Evolutionary conservation across 176 grass and related monocot species (phyloP), one percentile per base, ranked within the genome.

Genomic region (Aegilops longissima): DNA sequence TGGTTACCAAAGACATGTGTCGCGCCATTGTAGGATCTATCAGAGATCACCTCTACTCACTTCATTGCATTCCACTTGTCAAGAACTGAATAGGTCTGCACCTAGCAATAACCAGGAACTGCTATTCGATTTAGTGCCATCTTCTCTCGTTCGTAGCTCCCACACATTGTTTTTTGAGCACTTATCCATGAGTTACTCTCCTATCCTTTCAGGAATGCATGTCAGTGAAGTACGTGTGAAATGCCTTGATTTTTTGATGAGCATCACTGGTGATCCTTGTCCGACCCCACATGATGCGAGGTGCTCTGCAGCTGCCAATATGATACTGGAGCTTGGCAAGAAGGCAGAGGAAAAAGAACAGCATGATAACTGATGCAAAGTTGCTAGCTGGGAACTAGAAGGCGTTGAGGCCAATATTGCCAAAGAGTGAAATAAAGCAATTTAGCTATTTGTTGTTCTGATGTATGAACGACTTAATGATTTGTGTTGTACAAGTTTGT

Each of bases 161-260:
- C 47, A 14, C 13, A 54, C 51, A 54, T 54, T 54, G 16, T 49
- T 49, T 52, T 54, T 17, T 17, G 30, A 77, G 27, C 14, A 82
- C 33, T 56, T 34, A 34, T 82, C 85, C 39, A 54, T 71, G 77
- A 21, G 35, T 49, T 52, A 2, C 82, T 13, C 23, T 82, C 27
- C 13, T 69, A 36, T 84, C 27, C 81, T 82, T 39, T 12, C 77
- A 93, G 91, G 78, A 73, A 85, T 66, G 44, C 87, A 81, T 66
- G 42, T 40, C 71, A 77, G 44, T 4, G 85, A 7, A 87, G 88
- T 87, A 58, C 6, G 52, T 31, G 27, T 93, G 72, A 23, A 5
- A 35, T 82, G 81, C 62, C 52, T 70, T 21, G 88, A 87, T 64
- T 82, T 87, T 61, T 44, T 85, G 16, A 67, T 80, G 11, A 82